A percentile compares a stretch with the other conserved stretches of the same genome.
Conservation (phyloP, 2,329 filamentous ascomycete genomes). For the Metarhizium guizhouense region DNA sequence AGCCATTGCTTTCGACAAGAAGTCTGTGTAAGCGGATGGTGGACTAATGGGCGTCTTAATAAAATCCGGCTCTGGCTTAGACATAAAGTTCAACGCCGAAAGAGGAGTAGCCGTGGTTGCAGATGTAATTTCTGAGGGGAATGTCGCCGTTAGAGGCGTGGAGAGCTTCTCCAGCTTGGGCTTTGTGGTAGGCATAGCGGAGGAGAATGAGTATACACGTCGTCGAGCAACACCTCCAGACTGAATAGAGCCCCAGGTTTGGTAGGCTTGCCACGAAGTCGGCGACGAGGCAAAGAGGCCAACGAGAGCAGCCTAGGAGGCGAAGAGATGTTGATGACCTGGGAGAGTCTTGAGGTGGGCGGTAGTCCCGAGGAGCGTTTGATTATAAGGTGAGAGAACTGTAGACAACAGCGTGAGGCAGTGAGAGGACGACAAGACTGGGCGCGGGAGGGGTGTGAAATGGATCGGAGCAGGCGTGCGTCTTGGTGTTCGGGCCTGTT, state of each 20-base stretch:
- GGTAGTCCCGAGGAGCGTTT: slow-evolving; percentile 6
- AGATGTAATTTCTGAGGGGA: slow-evolving; percentile 52
- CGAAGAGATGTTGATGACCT: slow-evolving; percentile 1
- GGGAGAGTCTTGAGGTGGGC: neutral
- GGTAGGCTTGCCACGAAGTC: neutral
- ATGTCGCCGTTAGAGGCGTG: slow-evolving; percentile 54
- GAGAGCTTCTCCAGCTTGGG: slow-evolving; percentile 54
- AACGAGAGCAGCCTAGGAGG: neutral
- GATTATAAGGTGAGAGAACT: slow-evolving; percentile 6
- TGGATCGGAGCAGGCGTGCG: slow-evolving; percentile 5
- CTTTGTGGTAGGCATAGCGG: slow-evolving; percentile 40
- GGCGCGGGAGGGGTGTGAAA: slow-evolving; percentile 2
- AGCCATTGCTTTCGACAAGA: slow-evolving; percentile 70
- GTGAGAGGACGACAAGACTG: slow-evolving; percentile 2
- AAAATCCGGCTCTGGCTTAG: slow-evolving; percentile 36
- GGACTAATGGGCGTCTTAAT: slow-evolving; percentile 91
- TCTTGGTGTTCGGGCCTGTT: slow-evolving; percentile 7
- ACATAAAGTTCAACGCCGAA: slow-evolving; percentile 32
- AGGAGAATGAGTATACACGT: slow-evolving; percentile 13
- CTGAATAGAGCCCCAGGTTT: neutral
- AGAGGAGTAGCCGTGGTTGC: slow-evolving; percentile 62
- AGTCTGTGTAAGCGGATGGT: slow-evolving; percentile 83
- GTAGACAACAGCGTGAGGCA: slow-evolving; percentile 4
- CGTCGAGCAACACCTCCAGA: neutral
- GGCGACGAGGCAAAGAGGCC: neutral